A percentile compares a stretch with the other conserved stretches of the same genome.
These are phyloP conservation scores for Westerdykella sp. DNA, from an alignment of 2,329 filamentous ascomycete species.

Conservation along the genomic window DNA sequence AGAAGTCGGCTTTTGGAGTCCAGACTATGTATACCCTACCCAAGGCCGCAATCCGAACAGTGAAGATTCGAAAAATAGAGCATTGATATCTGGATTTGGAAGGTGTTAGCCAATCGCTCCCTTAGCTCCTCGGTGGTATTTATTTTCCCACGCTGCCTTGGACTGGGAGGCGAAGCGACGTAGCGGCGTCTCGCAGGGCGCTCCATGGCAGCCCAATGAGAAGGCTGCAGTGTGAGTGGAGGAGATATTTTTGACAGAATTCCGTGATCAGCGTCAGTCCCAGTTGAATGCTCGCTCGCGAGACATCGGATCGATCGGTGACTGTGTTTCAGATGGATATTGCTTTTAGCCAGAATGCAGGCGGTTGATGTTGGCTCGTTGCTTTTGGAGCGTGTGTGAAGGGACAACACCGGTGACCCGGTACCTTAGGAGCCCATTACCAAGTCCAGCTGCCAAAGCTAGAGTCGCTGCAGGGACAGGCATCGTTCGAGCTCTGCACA, in stretches of 20 bases:
- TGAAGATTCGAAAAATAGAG: background rate
- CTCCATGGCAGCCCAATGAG: conserved; percentile 1
- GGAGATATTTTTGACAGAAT: background rate
- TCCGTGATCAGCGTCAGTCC: conserved; percentile 1
- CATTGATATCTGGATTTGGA: conserved; percentile 4
- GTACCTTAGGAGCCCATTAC: conserved; percentile 9
- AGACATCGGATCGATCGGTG: conserved; percentile 11
- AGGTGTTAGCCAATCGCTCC: conserved; percentile 8
- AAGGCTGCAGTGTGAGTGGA: background rate
- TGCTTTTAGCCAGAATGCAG: conserved; percentile 15
- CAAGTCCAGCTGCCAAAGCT: conserved; percentile 3
- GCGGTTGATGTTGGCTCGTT: conserved; percentile 12
- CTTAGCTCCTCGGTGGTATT: background rate
- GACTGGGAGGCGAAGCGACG: background rate
- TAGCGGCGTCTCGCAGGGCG: background rate
- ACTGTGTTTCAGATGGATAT: conserved; percentile 12
- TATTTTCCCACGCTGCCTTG: background rate
- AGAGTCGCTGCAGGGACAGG: background rate
- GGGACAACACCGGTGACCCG: conserved; percentile 8
- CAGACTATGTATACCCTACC: too few species aligned
- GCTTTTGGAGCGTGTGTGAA: background rate
- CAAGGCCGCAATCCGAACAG: too few species aligned
- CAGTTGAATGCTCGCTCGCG: conserved; percentile 1
- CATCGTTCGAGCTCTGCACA: background rate
- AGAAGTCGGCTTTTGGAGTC: background rate